These are phyloP conservation scores for Silene latifolia DNA, from an alignment of 148 eudicot genomes.

Conservation along the genomic window DNA sequence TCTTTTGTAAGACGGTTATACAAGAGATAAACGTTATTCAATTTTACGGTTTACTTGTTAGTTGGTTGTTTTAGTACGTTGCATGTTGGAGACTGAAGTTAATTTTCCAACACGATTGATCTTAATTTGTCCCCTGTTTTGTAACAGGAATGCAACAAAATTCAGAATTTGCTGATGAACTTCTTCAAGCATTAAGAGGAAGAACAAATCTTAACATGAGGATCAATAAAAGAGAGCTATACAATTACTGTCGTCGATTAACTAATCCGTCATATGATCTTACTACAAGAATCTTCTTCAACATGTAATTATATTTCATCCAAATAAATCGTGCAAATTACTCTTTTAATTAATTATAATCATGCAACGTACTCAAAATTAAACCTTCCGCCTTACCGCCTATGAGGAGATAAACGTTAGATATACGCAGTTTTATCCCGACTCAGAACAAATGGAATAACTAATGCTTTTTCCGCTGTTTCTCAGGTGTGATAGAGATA, in stretches of 20 bases:
- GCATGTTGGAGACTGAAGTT: neutral
- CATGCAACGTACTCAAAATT: too few species aligned
- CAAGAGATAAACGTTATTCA: too few species aligned
- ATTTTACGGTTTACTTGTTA: neutral
- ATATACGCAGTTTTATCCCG: too few species aligned
- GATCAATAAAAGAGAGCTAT: conserved; percentile 31
- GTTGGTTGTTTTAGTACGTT: neutral
- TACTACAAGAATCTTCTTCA: conserved; percentile 26
- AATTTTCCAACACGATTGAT: neutral
- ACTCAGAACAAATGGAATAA: too few species aligned
- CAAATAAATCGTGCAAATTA: too few species aligned
- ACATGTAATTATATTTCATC: conserved; percentile 28
- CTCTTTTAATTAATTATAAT: too few species aligned
- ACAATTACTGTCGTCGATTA: conserved; percentile 25
- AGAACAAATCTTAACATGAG: conserved; percentile 18
- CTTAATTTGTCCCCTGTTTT: neutral
- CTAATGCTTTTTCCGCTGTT: neutral
- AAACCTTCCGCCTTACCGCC: too few species aligned
- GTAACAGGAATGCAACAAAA: conserved; percentile 36
- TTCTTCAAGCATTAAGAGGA: conserved; percentile 27
- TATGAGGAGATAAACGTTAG: too few species aligned
- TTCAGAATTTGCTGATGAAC: conserved; percentile 36
- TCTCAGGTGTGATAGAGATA: conserved; percentile 37
- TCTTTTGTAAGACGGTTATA: too few species aligned
- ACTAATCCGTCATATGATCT: conserved; percentile 25